Evolutionary conservation across 306 rosid species (phyloP).

Genomic region (Trifolium repens): DNA sequence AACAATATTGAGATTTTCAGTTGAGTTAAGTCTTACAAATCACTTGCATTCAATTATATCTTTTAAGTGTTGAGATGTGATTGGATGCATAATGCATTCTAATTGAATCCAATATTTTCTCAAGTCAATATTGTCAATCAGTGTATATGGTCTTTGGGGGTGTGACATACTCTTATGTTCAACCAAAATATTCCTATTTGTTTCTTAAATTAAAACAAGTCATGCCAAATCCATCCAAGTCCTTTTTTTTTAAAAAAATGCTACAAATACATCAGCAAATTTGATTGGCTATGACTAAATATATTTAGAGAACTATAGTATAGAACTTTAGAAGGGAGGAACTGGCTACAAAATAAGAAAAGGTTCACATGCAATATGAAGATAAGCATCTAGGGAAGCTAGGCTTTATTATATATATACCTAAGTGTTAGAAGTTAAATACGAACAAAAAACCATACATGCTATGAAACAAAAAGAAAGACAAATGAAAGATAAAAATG

Average conservation of each 20-base stretch:
- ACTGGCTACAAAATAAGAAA: not conserved
- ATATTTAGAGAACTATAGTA: not conserved
- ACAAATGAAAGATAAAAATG: not conserved
- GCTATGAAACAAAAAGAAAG: conserved; percentile 6
- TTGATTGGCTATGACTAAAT: not conserved
- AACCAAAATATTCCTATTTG: not conserved
- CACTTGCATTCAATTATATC: too few species aligned
- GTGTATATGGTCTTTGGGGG: not conserved
- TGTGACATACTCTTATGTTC: not conserved
- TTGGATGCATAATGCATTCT: too few species aligned
- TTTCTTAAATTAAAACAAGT: not conserved
- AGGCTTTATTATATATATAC: conserved; percentile 4
- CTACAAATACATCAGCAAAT: not conserved
- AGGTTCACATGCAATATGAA: not conserved
- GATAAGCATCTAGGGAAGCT: conserved; percentile 31
- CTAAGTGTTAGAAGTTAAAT: conserved; percentile 6
- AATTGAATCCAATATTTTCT: too few species aligned
- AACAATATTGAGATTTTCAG: too few species aligned
- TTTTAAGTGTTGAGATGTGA: too few species aligned
- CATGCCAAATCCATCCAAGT: too few species aligned
- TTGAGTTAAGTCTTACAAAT: too few species aligned
- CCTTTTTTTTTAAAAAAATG: not conserved
- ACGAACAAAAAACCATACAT: conserved; percentile 16
- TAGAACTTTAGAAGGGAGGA: not conserved
- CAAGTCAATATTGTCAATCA: not conserved